Evolutionary conservation across 352 stramenopile species (phyloP), one percentile per base, ranked within the genome.

Genomic region (Detonula confervacea): DNA sequence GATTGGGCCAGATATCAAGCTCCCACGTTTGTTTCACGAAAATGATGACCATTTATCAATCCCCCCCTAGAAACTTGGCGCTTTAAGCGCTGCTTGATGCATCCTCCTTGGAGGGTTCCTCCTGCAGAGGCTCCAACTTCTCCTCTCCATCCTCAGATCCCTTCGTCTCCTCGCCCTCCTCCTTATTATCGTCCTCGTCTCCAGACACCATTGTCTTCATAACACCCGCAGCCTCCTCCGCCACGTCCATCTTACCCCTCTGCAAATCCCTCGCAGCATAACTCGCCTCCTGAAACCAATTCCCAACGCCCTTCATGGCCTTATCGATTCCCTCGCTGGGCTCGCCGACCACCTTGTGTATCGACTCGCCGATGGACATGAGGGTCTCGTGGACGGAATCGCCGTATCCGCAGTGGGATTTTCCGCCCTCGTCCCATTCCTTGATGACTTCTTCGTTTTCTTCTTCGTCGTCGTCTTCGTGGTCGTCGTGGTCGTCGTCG

Each of bases 271-370:
- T 46, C 0, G 71, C 69, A 0, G 77, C 81, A 70, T 88, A 86
- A 24, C 60, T 73, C 1, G 72, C 69, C 46, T 88, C 81, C 60
- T 88, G 81, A 55, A 88, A 88, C 71, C 71, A 88, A 65, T 83
- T 81, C 1, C 81, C 81, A 66, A 87, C 59, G 12, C 56, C 27
- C 29, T 69, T 75, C 44, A 88, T 80, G 1, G 56, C 68, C 3
- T 63, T 42, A 12, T 81, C 11, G 1, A 84, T 46, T 2, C n/a
- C 9, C 29, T 80, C 54, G 11, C 29, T 44, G 33, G 82, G 82
- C 49, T 86, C 78, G 14, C 82, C 82, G 0, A 89, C 69, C 0
- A 86, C 29, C 6, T 44, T 59, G 51, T 89, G 82, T 18, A 89
- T 73, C 0, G 69, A 46, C 24, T 63, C 18, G 1, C 82, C 82